A percentile compares a stretch with the other conserved stretches of the same genome.
Conservation (phyloP, 495 filamentous ascomycete genomes). For the Podospora anserina region DNA sequence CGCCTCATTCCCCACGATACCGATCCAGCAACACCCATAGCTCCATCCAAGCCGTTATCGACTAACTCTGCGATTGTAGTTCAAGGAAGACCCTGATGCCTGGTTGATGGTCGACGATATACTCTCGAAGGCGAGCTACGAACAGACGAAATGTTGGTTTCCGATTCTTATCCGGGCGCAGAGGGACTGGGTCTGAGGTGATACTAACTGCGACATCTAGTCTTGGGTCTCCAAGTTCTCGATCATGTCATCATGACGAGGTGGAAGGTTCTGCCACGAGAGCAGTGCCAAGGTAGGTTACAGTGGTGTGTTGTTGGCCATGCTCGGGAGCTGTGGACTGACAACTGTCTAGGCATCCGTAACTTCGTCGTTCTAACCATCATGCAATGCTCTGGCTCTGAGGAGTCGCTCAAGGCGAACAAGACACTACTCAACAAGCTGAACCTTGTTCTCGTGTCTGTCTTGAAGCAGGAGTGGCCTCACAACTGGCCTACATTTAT, state of each 20-base stretch:
- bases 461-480: conserved; percentile 99
- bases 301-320: neutral
- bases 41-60: neutral
- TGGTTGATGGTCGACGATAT: conserved; percentile 98
- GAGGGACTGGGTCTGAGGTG: neutral
- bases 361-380: conserved; percentile 99
- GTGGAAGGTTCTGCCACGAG: conserved; percentile 94
- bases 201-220: conserved; percentile 54
- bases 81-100: conserved; percentile 97
- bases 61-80: conserved; percentile 52
- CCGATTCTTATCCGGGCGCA: neutral
- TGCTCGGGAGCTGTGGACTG: neutral
- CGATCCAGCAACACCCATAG: conserved; percentile 1
- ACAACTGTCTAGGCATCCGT: conserved; percentile 67
- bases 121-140: conserved; percentile 80
- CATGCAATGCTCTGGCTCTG: conserved; percentile 82
- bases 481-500: conserved; percentile 99
- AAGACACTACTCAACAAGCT: conserved; percentile 93
- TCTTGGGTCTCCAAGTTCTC: conserved; percentile 90
- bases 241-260: conserved; percentile 98
- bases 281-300: conserved; percentile 80
- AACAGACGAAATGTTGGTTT: conserved; percentile 89
- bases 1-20: neutral
- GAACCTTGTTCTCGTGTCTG: conserved; percentile 93
- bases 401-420: conserved; percentile 77